Evolutionary conservation across 139 green algal species (phyloP), one percentile per base, ranked within the genome.

Genomic region (Chlorella sp.): DNA sequence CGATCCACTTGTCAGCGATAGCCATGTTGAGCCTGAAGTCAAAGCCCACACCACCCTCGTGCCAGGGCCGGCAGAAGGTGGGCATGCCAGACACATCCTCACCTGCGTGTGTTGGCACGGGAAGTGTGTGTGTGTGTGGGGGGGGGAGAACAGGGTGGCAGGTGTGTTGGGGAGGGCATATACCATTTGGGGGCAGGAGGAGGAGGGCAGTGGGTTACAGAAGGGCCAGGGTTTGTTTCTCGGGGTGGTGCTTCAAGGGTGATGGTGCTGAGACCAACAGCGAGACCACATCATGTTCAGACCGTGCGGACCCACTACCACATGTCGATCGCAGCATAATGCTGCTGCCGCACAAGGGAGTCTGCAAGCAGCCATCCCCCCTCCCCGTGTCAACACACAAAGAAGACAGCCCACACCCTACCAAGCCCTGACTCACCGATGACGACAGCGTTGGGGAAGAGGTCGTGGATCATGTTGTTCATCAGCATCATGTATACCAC

Each of bases 1-100:
- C 68, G 31, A 85, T 97, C 95, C 95, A 98, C 87, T 98, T 98
- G 91, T 99, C 95, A 3, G 95, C 95, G 70, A 99, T 97, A 65
- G 95, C 95, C 95, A 99, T 99, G 50, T 98, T 85, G 3, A 99
- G 87, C 31, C 95, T 91, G 88, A 98, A 98, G 87, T 99, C 95
- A 69, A 98, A 99, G 36, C 95, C 95, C 4, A 98, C 88, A 27
- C 95, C 95, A 49, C 95, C 95, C 87, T 98, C 95, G 3, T 79
- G 14, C 80, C 74, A 91, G 1, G 93, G 93, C 30, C 88, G 79
- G 82, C 88, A 95, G 78, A 99, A 95, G 49, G 91, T 90, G 49
- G 95, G 95, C 95, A 98, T 98, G 82, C 95, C 95, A 2, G 78
- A 92, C 35, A 99, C 95, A 69, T 99, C 93, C 91, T 96, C 92